Evolutionary conservation across 305 asterid genomes (phyloP), one percentile per base, ranked within the genome.

Genomic region (Fraxinus floribunda): DNA sequence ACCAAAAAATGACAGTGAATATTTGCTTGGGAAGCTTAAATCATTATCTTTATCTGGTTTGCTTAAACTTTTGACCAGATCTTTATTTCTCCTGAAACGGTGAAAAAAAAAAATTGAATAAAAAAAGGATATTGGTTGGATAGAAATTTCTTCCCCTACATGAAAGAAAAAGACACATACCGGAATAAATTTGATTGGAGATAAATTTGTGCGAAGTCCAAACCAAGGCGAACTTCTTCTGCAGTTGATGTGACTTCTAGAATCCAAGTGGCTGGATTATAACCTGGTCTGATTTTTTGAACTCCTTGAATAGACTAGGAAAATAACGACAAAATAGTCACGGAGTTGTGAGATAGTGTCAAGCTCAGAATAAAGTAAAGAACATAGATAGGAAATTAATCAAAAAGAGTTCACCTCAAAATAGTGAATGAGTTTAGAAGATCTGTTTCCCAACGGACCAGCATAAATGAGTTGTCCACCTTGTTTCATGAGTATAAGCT

Each of bases 251-350:
- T 93, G 81, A 92, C 93, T 87, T 93, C 97, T 26, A 93, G 94
- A 79, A 93, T 91, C 97, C 97, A 93, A 79, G 96, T 87, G 35
- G 94, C 97, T 81, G 97, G 97, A 77, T 93, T 93, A 78, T 88
- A 90, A 79, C 93, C 94, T 52, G 91, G 77, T 72, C 86, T 88
- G 80, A 93, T 90, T 81, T 86, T 85, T 80, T 71, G 86, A 74
- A 93, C 91, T 82, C 94, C 97, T 66, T 88, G 87, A 72, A 92
- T 86, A 78, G 92, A 89, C 95, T 93, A 83, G 32, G 78, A 35
- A 81, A 78, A 85, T 60, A 70, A 78, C 16, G 62, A 41, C 49
- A 36, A 0, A 30, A 72, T 34, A 35, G 44, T 34, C 24, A 34
- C 1, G 26, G 44, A 34, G 49, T 72, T 72, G 18, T n/a, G 6